Conservation (phyloP, 177 flowering plant genomes). For the Vitis hybrid region DNA sequence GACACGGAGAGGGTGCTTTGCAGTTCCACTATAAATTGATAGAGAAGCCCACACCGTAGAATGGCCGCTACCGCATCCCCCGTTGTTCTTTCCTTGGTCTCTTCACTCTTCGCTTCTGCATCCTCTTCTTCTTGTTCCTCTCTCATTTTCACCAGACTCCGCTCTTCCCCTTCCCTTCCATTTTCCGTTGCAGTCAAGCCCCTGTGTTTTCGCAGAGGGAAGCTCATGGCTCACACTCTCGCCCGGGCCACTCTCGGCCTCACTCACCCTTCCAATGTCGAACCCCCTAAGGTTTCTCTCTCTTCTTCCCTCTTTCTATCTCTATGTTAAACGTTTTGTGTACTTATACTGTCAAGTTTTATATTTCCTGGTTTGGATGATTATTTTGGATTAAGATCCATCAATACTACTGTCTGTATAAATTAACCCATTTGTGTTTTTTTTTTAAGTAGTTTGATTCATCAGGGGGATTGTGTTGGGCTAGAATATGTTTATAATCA, state of each 20-base stretch:
- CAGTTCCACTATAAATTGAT: constrained; percentile 26
- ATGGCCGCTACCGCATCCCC: constrained; percentile 29
- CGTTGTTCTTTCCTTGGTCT: constrained; percentile 26
- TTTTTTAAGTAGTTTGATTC: too few relatives aligned
- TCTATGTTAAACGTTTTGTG: neutral
- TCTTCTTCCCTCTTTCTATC: neutral
- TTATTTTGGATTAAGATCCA: neutral
- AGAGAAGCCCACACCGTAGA: neutral
- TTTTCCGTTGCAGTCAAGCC: constrained; percentile 21
- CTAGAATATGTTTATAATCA: too few relatives aligned
- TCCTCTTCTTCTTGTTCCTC: constrained; percentile 20
- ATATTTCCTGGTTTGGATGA: neutral
- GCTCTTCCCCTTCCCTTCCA: constrained; percentile 15
- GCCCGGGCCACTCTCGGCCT: constrained; percentile 49
- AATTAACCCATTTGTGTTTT: neutral
- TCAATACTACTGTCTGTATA: neutral
- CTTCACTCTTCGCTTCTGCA: constrained; percentile 22
- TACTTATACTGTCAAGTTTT: neutral
- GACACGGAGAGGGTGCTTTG: neutral
- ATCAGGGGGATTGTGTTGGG: too few relatives aligned
- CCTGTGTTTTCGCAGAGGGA: constrained; percentile 16
- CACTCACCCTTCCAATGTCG: constrained; percentile 34
- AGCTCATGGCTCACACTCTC: constrained; percentile 35
- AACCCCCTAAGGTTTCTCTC: constrained; percentile 31
- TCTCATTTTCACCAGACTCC: constrained; percentile 20